A percentile compares a stretch with the other conserved stretches of the same genome.
These are phyloP conservation scores for Pythium guiyangense DNA, from an alignment of 352 stramenopile genomes.

Conservation along the genomic window DNA sequence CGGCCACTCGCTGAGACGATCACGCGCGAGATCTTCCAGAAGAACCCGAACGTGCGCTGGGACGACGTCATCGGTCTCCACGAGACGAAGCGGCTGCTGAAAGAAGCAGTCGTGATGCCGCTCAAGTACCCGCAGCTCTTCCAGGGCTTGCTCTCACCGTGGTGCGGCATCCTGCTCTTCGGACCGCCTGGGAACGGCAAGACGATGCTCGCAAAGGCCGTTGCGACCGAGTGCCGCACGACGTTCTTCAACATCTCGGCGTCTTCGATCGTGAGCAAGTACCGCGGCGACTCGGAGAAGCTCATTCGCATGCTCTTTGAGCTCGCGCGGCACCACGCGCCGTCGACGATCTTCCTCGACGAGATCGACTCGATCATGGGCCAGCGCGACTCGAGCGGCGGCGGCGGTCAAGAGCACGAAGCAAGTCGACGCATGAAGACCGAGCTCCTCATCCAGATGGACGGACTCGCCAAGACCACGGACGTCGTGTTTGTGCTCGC, in stretches of 20 bases:
- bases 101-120: constrained; percentile 95
- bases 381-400: constrained; percentile 62
- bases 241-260: constrained; percentile 89
- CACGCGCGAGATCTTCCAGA: constrained; percentile 90
- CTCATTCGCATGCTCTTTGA: constrained; percentile 87
- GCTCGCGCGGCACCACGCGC: constrained; percentile 70
- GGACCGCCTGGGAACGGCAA: constrained; percentile 83
- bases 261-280: constrained; percentile 86
- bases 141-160: constrained; percentile 84
- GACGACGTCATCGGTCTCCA: constrained; percentile 84
- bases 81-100: constrained; percentile 92
- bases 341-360: constrained; percentile 85
- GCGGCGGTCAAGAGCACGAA: constrained; percentile 77
- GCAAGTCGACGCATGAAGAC: constrained; percentile 86
- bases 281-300: constrained; percentile 82
- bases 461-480: constrained; percentile 71
- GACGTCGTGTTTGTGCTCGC: constrained; percentile 83
- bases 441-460: constrained; percentile 86
- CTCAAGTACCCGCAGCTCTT: constrained; percentile 95
- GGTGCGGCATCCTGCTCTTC: constrained; percentile 90
- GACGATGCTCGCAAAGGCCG: constrained; percentile 86
- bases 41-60: constrained; percentile 89
- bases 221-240: constrained; percentile 82
- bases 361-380: constrained; percentile 90
- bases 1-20: constrained; percentile 85